A percentile compares a stretch with the other conserved stretches of the same genome.
These are phyloP conservation scores for Miscanthus lutarioriparius DNA, from an alignment of 176 grass and related monocot genomes.

Conservation along the genomic window DNA sequence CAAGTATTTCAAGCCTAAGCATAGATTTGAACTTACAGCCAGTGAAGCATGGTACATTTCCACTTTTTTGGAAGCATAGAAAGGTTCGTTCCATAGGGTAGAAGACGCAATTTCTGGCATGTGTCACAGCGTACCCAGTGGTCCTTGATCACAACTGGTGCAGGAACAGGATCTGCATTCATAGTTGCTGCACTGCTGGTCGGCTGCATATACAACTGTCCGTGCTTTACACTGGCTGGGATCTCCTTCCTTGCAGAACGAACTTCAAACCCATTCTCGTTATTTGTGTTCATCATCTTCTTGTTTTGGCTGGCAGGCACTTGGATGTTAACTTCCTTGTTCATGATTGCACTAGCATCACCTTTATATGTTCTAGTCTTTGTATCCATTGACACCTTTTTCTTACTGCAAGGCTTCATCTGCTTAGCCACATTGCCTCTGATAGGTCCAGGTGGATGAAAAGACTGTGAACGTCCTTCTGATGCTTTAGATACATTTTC, in stretches of 20 bases:
- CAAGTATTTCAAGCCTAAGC: constrained; percentile 13
- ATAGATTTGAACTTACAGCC: constrained; percentile 73
- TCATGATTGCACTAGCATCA: constrained; percentile 28
- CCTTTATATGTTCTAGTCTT: constrained; percentile 36
- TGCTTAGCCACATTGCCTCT: constrained; percentile 41
- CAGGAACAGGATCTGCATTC: constrained; percentile 30
- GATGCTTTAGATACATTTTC: constrained; percentile 30
- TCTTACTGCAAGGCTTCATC: constrained; percentile 43
- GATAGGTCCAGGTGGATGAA: constrained; percentile 11
- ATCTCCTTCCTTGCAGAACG: constrained; percentile 42
- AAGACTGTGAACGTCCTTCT: constrained; percentile 26
- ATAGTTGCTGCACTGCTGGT: constrained; percentile 20
- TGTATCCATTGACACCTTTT: constrained; percentile 28
- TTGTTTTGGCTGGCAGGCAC: constrained; percentile 11
- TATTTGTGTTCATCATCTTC: constrained; percentile 41
- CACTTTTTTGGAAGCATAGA: constrained; percentile 68
- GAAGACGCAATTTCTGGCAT: constrained; percentile 76
- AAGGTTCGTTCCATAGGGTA: constrained; percentile 68
- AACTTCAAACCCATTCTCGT: constrained; percentile 39
- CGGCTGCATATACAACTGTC: constrained; percentile 41
- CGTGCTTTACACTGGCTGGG: constrained; percentile 38
- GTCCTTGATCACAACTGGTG: constrained; percentile 57
- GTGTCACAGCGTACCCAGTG: constrained; percentile 76
- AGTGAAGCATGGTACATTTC: constrained; percentile 80
- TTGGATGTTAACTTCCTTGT: constrained; percentile 28